Percentiles rank a stretch among this genome's conserved stretches.
These are phyloP conservation scores for Astraeus odoratus DNA, from an alignment of 768 basidiomycete species.

Conservation along the genomic window DNA sequence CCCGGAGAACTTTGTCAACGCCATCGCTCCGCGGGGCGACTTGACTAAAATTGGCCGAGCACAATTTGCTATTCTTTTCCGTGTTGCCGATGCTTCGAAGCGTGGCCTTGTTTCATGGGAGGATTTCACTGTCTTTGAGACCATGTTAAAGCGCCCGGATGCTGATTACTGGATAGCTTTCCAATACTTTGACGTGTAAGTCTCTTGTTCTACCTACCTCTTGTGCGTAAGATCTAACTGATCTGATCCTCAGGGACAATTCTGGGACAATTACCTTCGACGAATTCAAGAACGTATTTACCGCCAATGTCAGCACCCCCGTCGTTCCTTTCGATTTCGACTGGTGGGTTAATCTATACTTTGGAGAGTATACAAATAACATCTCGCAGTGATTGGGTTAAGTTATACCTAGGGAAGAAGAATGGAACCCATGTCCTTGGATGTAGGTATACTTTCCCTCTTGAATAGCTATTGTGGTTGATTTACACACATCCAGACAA, in stretches of 20 bases:
- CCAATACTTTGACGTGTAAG: constrained; percentile 92
- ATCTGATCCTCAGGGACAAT: constrained; percentile 51
- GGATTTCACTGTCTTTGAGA: constrained; percentile 95
- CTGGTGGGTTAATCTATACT: constrained; percentile 42
- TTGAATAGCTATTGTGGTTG: constrained; percentile 2
- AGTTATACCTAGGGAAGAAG: constrained; percentile 90
- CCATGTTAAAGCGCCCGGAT: constrained; percentile 86
- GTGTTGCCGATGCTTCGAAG: constrained; percentile 74
- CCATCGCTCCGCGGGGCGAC: constrained; percentile 86
- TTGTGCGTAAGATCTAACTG: background rate
- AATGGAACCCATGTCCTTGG: constrained; percentile 87
- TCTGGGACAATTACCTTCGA: constrained; percentile 92
- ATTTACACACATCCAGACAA: constrained; percentile 48
- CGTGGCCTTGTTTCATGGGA: constrained; percentile 85
- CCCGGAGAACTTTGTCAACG: constrained; percentile 85
- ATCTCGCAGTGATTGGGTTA: constrained; percentile 78
- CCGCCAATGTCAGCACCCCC: constrained; percentile 67
- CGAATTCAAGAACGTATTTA: constrained; percentile 91
- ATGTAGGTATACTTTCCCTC: constrained; percentile 46
- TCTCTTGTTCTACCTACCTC: constrained; percentile 12
- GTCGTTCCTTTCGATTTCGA: constrained; percentile 94
- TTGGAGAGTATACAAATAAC: constrained; percentile 1
- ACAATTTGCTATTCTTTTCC: constrained; percentile 87
- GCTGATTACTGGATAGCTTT: constrained; percentile 97
- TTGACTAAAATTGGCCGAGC: constrained; percentile 78